Percentiles rank a stretch among this genome's conserved stretches.
These are phyloP conservation scores for Sphagnum magellanicum DNA, from an alignment of 228 moss, liverwort and hornwort genomes.

Conservation along the genomic window DNA sequence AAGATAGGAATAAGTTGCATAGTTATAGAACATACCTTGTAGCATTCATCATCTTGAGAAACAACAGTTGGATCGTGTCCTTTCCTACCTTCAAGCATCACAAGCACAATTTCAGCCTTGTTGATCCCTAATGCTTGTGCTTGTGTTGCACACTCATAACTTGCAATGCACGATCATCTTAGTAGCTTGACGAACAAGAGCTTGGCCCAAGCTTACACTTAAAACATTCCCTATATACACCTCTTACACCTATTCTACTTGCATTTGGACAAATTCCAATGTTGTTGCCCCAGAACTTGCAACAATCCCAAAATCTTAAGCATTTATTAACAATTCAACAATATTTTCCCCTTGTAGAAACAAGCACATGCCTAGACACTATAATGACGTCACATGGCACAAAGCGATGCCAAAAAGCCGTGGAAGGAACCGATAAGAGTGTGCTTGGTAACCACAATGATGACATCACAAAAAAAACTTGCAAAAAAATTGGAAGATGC, in stretches of 20 bases:
- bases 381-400: slow-evolving; percentile 16
- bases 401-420: slow-evolving; percentile 63
- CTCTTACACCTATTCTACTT: slow-evolving; percentile 59
- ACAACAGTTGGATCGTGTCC: slow-evolving; percentile 37
- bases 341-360: too few relatives aligned
- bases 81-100: slow-evolving; percentile 45
- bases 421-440: slow-evolving; percentile 73
- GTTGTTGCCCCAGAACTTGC: slow-evolving; percentile 29
- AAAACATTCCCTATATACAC: slow-evolving; percentile 77
- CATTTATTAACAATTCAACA: too few relatives aligned
- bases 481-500: not conserved
- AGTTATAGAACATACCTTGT: slow-evolving; percentile 34
- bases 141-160: slow-evolving; percentile 57
- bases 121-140: slow-evolving; percentile 64
- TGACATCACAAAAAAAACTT: slow-evolving; percentile 44
- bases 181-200: slow-evolving; percentile 89
- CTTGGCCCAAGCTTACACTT: slow-evolving; percentile 77
- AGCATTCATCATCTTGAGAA: slow-evolving; percentile 73
- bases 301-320: not conserved
- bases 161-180: slow-evolving; percentile 89
- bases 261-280: slow-evolving; percentile 39
- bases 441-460: slow-evolving; percentile 81
- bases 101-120: slow-evolving; percentile 53
- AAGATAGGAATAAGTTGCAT: too few relatives aligned
- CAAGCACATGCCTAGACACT: too few relatives aligned